Conservation (phyloP, 306 rosid genomes). For the Coriaria nepalensis region DNA sequence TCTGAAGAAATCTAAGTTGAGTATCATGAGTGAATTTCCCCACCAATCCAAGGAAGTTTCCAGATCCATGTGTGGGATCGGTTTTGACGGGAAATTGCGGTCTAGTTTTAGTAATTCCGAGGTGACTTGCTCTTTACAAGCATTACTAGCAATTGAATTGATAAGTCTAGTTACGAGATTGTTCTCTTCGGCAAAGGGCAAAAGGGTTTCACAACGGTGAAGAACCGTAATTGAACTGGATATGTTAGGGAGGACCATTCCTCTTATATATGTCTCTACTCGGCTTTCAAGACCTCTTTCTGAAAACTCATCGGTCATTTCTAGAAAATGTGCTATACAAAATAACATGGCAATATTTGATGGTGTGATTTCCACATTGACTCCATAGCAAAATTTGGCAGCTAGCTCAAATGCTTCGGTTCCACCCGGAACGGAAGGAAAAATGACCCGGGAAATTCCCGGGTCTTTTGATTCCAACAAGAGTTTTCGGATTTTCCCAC, state of each 20-base stretch:
- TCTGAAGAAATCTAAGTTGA: conserved; percentile 38
- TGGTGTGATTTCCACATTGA: conserved; percentile 77
- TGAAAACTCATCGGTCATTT: conserved; percentile 63
- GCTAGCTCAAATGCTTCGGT: conserved; percentile 75
- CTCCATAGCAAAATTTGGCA: conserved; percentile 83
- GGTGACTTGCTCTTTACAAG: conserved; percentile 28
- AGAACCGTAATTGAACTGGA: conserved; percentile 46
- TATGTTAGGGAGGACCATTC: conserved; percentile 53
- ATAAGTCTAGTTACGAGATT: not conserved
- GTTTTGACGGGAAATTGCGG: conserved; percentile 50
- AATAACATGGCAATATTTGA: conserved; percentile 63
- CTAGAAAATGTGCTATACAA: conserved; percentile 71
- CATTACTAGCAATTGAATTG: conserved; percentile 8
- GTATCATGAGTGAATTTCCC: conserved; percentile 63
- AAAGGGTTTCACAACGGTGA: conserved; percentile 44
- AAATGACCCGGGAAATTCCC: conserved; percentile 47
- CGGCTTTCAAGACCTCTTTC: conserved; percentile 56
- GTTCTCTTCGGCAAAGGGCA: conserved; percentile 42
- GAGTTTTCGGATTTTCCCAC: conserved; percentile 64
- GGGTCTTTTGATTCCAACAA: conserved; percentile 48
- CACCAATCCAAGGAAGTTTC: conserved; percentile 31
- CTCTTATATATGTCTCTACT: conserved; percentile 55
- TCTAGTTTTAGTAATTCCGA: too few relatives aligned
- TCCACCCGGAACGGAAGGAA: conserved; percentile 72
- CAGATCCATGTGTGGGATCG: conserved; percentile 38